Evolutionary conservation across 257 asterid genomes (phyloP).

Genomic region (Ballota nigra): DNA sequence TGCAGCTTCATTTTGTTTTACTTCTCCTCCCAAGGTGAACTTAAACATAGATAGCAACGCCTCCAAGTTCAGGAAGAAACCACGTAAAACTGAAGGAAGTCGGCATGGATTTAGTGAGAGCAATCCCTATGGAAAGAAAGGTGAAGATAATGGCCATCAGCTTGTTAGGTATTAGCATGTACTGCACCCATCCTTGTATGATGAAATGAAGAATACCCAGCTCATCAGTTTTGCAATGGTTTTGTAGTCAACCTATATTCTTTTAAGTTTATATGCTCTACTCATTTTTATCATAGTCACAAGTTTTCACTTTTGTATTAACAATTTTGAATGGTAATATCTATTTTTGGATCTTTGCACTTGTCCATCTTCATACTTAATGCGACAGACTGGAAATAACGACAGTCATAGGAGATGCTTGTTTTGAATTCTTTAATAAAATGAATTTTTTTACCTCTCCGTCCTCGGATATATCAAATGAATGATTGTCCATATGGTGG

Average conservation of each 20-base stretch:
- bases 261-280: background rate
- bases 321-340: too few relatives aligned
- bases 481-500: too few relatives aligned
- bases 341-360: background rate
- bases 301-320: background rate
- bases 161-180: slow-evolving; percentile 54
- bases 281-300: background rate
- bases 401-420: too few relatives aligned
- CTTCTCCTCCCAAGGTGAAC: slow-evolving; percentile 72
- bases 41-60: slow-evolving; percentile 79
- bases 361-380: too few relatives aligned
- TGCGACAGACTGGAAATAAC: too few relatives aligned
- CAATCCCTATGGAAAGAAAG: slow-evolving; percentile 73
- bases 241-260: background rate
- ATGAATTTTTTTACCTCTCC: too few relatives aligned
- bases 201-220: background rate
- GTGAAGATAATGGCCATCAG: slow-evolving; percentile 41
- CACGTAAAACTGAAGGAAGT: slow-evolving; percentile 40
- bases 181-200: background rate
- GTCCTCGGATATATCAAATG: too few relatives aligned
- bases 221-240: slow-evolving; percentile 27
- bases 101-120: slow-evolving; percentile 61
- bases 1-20: slow-evolving; percentile 88
- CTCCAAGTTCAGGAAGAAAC: slow-evolving; percentile 70
- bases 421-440: too few relatives aligned